A percentile compares a stretch with the other conserved stretches of the same genome.
Conservation (phyloP, 2,329 filamentous ascomycete species). For the Microsporum ferrugineum region DNA sequence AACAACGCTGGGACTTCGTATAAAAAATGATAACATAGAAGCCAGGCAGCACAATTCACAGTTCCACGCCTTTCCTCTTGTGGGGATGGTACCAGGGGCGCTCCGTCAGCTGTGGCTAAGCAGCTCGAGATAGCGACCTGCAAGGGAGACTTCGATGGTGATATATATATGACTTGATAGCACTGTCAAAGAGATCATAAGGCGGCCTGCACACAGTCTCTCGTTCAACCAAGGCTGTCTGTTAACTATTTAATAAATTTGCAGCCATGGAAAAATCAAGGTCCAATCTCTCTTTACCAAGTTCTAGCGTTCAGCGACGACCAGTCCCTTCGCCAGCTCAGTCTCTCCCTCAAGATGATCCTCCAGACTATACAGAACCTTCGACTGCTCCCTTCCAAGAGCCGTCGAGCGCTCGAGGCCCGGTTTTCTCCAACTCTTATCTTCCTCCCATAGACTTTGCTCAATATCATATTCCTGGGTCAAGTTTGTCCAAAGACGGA, state of each 20-base stretch:
- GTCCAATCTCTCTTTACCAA: background rate
- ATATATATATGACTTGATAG: background rate
- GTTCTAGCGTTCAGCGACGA: background rate
- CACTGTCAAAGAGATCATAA: background rate
- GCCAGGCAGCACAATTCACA: background rate
- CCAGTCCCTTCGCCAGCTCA: background rate
- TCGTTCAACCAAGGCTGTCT: background rate
- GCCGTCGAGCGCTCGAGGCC: background rate
- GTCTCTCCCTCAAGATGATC: background rate
- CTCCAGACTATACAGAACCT: conserved; percentile 1
- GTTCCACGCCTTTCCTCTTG: background rate
- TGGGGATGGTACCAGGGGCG: background rate
- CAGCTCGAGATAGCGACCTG: background rate
- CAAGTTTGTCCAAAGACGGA: conserved; percentile 18
- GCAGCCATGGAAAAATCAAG: background rate
- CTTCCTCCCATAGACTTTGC: conserved; percentile 17
- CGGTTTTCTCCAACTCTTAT: conserved; percentile 7
- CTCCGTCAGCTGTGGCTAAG: conserved; percentile 1
- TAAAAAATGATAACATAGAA: background rate
- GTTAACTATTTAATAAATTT: background rate
- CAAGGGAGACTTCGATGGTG: background rate
- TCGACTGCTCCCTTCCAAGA: background rate
- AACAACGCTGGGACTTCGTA: background rate
- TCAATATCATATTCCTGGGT: conserved; percentile 19
- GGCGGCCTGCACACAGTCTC: background rate